phyloP scores from a whole-genome alignment of 2,329 filamentous ascomycete genomes.

The Dothistroma pini region DNA sequence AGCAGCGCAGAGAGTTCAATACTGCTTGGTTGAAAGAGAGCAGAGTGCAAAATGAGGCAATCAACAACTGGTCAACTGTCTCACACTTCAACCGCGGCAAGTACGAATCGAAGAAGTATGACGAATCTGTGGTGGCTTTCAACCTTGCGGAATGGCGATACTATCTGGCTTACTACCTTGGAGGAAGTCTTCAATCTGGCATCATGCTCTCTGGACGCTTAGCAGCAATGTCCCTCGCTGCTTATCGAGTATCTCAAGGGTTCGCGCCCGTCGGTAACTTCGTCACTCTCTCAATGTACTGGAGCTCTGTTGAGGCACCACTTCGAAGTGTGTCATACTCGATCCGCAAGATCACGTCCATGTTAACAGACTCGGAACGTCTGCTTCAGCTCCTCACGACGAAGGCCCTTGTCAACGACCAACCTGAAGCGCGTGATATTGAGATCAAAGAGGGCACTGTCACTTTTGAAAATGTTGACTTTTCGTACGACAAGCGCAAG shows the following conservation, averaged over 20 bases:
- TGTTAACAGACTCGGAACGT: constrained; percentile 63
- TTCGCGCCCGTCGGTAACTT: constrained; percentile 56
- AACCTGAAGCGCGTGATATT: constrained; percentile 45
- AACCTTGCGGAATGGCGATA: constrained; percentile 32
- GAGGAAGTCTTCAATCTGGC: constrained; percentile 43
- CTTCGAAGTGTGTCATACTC: constrained; percentile 50
- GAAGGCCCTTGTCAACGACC: constrained; percentile 54
- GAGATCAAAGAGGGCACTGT: constrained; percentile 48
- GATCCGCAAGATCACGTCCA: constrained; percentile 47
- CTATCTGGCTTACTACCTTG: constrained; percentile 31
- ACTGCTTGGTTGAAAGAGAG: constrained; percentile 45
- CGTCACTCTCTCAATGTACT: constrained; percentile 63
- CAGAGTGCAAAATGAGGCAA: constrained; percentile 55
- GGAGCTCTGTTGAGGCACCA: constrained; percentile 49
- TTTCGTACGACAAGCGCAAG: constrained; percentile 54
- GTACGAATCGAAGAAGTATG: constrained; percentile 53
- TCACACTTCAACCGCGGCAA: constrained; percentile 55
- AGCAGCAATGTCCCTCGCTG: constrained; percentile 50
- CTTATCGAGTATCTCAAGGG: constrained; percentile 51
- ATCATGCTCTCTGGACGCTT: constrained; percentile 50
- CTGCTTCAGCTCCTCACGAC: constrained; percentile 56
- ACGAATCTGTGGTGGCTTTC: constrained; percentile 37
- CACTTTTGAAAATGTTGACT: constrained; percentile 53
- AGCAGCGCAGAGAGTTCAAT: constrained; percentile 30
- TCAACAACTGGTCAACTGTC: constrained; percentile 60